Base-by-base conservation (phyloP, 768 basidiomycete genomes). In the Cystobasidium tubakii region DNA sequence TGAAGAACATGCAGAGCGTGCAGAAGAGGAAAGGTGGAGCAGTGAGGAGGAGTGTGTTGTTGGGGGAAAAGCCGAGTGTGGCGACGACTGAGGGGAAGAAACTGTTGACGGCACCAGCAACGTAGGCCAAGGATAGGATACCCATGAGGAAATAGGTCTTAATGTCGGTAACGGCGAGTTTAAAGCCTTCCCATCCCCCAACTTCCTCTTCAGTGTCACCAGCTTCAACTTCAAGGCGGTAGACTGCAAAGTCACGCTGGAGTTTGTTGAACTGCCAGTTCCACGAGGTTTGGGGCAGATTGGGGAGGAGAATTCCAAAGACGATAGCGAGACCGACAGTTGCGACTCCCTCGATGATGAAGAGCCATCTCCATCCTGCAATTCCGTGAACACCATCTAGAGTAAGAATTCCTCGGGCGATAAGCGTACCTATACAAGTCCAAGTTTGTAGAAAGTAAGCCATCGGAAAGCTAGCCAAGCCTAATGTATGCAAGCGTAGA, bases 351-450 rank as follows among this genome's bases (percentile, higher is more conserved):
- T 77, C 77, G 12, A 72, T 63, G 9, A 62, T 65, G 54, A 76
- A 76, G 2, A 77, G 73, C 74, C 71, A 75, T 1, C 55, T 83
- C 90, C 90, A 92, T 0, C 88, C 89, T 12, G 87, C 84, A 73
- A 85, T 83, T 0, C 90, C 90, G 21, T 86, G 82, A 65, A 83
- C 83, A 2, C 88, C 89, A 53, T 90, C 85, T 88, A 91, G 90
- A 13, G 82, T 82, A 19, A 92, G 84, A 66, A 92, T 89, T n/a
- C 75, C 70, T 33, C 60, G 15, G 7, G 70, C 70, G 29, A 72
- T 13, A 1, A 69, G 42, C 36, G 70, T 72, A 39, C 70, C 57
- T 60, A n/a, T 46, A n/a, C n/a, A n/a, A n/a, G n/a, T n/a, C n/a
- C n/a, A n/a, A n/a, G n/a, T n/a, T n/a, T n/a, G n/a, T n/a, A n/a